Percentiles rank a stretch among this genome's conserved stretches.
Conservation (phyloP, 495 filamentous ascomycete species). For the Talaromyces stipitatus region DNA sequence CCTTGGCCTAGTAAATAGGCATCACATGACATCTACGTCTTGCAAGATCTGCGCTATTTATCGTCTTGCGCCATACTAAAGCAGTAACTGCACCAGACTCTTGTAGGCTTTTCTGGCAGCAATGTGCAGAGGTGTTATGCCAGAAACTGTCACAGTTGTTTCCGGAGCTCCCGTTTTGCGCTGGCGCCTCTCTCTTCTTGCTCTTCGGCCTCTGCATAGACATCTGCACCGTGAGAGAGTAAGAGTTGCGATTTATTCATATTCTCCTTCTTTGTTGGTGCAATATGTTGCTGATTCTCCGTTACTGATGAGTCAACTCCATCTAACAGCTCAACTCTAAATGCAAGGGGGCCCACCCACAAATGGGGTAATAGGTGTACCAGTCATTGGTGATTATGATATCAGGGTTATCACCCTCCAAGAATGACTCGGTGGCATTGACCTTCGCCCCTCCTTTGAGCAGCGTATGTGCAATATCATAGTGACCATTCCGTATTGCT, state of each 20-base stretch:
- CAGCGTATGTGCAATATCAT: conserved; percentile 8
- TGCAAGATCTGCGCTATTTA: not conserved
- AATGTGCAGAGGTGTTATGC: not conserved
- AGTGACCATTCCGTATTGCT: not conserved
- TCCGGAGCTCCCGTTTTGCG: not conserved
- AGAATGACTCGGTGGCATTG: too few relatives aligned
- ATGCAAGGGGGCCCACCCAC: not conserved
- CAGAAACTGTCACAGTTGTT: too few relatives aligned
- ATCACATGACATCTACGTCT: not conserved
- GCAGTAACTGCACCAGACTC: not conserved
- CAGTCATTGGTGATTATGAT: too few relatives aligned
- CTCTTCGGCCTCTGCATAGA: not conserved
- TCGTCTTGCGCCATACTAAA: not conserved
- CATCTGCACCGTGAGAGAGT: not conserved
- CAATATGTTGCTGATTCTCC: too few relatives aligned
- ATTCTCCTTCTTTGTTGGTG: too few relatives aligned
- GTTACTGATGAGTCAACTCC: too few relatives aligned
- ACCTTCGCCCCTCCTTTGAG: conserved; percentile 17
- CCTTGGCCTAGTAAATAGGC: too few relatives aligned
- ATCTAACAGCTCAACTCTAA: not conserved
- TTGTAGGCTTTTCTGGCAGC: not conserved
- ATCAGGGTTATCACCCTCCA: too few relatives aligned
- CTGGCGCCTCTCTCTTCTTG: not conserved
- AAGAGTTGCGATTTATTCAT: not conserved
- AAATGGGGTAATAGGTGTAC: not conserved